Evolutionary conservation across 768 basidiomycete species (phyloP), one percentile per base, ranked within the genome.

Genomic region (Lactarius deliciosus): DNA sequence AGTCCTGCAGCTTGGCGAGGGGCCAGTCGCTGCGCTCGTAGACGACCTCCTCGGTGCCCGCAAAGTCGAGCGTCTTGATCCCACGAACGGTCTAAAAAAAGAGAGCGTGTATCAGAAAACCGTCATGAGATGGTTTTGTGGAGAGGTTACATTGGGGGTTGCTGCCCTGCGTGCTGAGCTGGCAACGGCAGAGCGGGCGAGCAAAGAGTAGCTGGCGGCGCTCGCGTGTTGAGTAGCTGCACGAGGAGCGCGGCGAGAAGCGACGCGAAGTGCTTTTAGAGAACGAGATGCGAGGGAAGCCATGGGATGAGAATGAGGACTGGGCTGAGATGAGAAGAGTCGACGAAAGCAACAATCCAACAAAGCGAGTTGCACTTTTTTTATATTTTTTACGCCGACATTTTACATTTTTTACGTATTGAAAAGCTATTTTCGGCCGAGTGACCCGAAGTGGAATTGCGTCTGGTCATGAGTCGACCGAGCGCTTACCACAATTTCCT

Each of bases 11-110:
- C 81, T 93, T 98, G 68, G 94, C 88, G 69, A 96, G 81, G 41
- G 97, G 97, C 97, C 97, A 99, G 85, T 99, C 97, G 72, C 85
- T 85, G 70, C 93, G 92, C 81, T 98, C 96, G 75, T 96, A 98
- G 56, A 98, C 92, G 69, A 86, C 85, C 81, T 98, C 95, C 75
- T 94, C 85, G 66, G 90, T 89, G 73, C 95, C 96, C 62, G 96
- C 95, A 80, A 98, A 97, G 83, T 96, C 90, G 74, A 98, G 91
- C 60, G 94, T 95, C 82, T 98, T 96, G 72, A 97, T 75, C 65
- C 95, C 94, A 74, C 95, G 92, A 69, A 78, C 77, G 45, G 83
- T 81, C 84, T 89, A 10, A 53, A 57, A 25, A 40, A 1, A 28
- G 40, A 6, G 15, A 25, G 58, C 20, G 47, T 20, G 10, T 64